Evolutionary conservation across 345 rosid species (phyloP).

Genomic region (Arabidopsis suecica): DNA sequence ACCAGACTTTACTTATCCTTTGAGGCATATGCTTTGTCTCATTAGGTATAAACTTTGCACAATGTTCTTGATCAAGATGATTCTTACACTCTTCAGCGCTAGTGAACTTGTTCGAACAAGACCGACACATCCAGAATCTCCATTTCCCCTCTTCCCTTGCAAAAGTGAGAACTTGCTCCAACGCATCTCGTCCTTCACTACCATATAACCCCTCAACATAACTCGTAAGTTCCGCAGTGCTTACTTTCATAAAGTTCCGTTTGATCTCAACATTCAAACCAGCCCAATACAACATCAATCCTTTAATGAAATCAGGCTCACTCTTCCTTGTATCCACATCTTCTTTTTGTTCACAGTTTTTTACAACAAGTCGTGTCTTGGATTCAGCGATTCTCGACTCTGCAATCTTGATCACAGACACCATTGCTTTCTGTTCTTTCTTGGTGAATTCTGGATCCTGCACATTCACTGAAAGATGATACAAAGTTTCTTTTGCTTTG

Average conservation of each 20-base stretch:
- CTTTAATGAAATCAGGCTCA: background rate
- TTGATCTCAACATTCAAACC: slow-evolving; percentile 7
- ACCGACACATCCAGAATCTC: slow-evolving; percentile 27
- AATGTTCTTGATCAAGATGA: slow-evolving; percentile 22
- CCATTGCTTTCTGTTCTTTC: background rate
- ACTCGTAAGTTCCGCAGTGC: background rate
- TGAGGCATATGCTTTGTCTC: background rate
- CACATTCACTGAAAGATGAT: background rate
- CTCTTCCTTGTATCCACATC: background rate
- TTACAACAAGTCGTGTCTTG: background rate
- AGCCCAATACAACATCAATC: slow-evolving; percentile 10
- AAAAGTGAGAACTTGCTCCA: slow-evolving; percentile 3
- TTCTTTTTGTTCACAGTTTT: background rate
- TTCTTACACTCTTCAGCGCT: background rate
- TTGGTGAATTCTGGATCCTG: background rate
- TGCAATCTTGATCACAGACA: background rate
- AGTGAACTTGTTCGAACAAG: slow-evolving; percentile 10
- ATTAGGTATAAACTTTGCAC: background rate
- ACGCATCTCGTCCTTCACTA: slow-evolving; percentile 5
- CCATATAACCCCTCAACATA: background rate
- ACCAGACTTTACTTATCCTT: slow-evolving; percentile 2
- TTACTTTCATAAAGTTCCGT: slow-evolving; percentile 20
- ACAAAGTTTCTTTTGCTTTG: background rate
- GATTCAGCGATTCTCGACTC: slow-evolving; percentile 10
- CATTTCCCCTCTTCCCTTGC: background rate